Percentiles rank a stretch among this genome's conserved stretches.
These are phyloP conservation scores for Coelastrella sp. DNA, from an alignment of 139 green algal genomes.

Conservation along the genomic window DNA sequence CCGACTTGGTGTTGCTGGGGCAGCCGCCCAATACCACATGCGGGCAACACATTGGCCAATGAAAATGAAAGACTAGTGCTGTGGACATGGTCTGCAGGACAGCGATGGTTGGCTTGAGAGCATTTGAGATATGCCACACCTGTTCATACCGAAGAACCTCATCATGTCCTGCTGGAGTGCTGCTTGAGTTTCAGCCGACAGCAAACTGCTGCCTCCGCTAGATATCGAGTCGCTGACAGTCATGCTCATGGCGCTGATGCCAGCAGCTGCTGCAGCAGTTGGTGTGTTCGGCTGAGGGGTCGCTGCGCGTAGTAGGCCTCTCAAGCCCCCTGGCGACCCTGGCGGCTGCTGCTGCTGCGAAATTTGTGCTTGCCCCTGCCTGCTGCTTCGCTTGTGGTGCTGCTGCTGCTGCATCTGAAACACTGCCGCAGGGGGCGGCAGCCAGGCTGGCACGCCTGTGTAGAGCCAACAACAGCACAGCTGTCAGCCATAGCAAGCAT, in stretches of 20 bases:
- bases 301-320: constrained; percentile 1
- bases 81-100: no score
- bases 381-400: not conserved
- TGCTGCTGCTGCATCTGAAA: constrained; percentile 19
- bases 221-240: not conserved
- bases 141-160: constrained; percentile 23
- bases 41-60: no score
- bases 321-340: not conserved
- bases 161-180: not conserved
- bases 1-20: no score
- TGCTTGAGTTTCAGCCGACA: constrained; percentile 2
- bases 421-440: not conserved
- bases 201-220: not conserved
- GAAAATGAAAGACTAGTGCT: no score
- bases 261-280: constrained; percentile 4
- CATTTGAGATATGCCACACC: not conserved
- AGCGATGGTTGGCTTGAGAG: no score
- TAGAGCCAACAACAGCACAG: not conserved
- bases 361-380: not conserved
- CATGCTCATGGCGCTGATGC: not conserved
- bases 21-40: no score
- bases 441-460: constrained; percentile 4
- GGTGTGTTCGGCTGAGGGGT: not conserved
- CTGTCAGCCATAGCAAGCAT: not conserved
- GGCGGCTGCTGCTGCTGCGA: constrained; percentile 27